These are phyloP conservation scores for Colletotrichum plurivorum DNA, from an alignment of 2,329 filamentous ascomycete genomes.

Conservation along the genomic window DNA sequence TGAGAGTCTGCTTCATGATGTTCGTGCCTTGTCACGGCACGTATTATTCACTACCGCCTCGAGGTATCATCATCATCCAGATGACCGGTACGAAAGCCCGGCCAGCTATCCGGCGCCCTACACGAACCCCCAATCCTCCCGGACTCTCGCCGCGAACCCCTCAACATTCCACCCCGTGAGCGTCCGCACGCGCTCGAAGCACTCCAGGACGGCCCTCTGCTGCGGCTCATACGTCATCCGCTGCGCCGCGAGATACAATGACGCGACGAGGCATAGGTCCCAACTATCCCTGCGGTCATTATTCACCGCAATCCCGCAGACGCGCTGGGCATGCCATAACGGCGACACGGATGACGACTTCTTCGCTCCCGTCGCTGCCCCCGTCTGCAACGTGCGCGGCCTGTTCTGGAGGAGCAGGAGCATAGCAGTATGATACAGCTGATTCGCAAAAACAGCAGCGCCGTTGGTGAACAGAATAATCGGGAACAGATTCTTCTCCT, in stretches of 20 bases:
- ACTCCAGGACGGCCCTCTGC: constrained; percentile 57
- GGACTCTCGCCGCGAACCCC: constrained; percentile 44
- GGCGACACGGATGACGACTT: constrained; percentile 54
- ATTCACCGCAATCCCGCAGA: constrained; percentile 64
- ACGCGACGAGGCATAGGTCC: constrained; percentile 63
- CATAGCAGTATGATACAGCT: constrained; percentile 70
- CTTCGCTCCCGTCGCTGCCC: constrained; percentile 38
- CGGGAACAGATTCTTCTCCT: constrained; percentile 47
- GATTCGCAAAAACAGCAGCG: constrained; percentile 64
- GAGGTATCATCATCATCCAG: background rate
- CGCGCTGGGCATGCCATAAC: constrained; percentile 63
- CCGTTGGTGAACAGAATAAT: constrained; percentile 55
- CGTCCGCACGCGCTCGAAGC: constrained; percentile 53
- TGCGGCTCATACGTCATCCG: constrained; percentile 64
- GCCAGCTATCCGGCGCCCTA: no score
- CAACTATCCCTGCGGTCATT: constrained; percentile 61
- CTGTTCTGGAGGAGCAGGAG: constrained; percentile 65
- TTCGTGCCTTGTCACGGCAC: background rate
- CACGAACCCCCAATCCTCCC: constrained; percentile 45
- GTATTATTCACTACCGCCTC: background rate
- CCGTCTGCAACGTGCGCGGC: constrained; percentile 57
- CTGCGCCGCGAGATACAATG: constrained; percentile 59
- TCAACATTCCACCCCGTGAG: constrained; percentile 59
- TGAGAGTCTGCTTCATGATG: background rate
- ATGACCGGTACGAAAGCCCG: background rate